Conservation (phyloP, 345 rosid species). For the Murraya koenigii region DNA sequence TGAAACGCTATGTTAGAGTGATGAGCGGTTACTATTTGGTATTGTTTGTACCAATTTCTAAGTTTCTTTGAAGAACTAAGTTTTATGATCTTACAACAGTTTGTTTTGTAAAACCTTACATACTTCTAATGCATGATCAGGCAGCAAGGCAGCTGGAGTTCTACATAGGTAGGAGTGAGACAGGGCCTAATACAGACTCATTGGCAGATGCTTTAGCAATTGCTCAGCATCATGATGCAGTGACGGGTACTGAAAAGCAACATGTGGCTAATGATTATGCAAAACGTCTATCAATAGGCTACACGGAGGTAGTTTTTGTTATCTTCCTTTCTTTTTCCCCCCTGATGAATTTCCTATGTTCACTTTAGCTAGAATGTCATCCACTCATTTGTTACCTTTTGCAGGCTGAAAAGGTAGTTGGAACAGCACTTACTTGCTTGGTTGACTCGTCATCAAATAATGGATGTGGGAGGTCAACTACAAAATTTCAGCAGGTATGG, state of each 20-base stretch:
- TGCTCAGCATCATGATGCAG: conserved; percentile 98
- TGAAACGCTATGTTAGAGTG: conserved; percentile 84
- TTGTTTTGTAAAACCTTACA: conserved; percentile 2
- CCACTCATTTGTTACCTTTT: conserved; percentile 6
- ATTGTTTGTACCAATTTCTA: conserved; percentile 19
- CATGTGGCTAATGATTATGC: conserved; percentile 96
- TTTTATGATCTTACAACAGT: conserved; percentile 2
- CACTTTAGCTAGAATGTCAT: background rate
- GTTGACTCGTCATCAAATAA: conserved; percentile 35
- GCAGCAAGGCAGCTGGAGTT: conserved; percentile 94
- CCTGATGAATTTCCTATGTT: conserved; percentile 1
- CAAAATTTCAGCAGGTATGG: conserved; percentile 59
- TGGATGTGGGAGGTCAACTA: conserved; percentile 32
- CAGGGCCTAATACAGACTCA: conserved; percentile 70
- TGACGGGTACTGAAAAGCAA: conserved; percentile 86
- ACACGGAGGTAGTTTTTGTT: conserved; percentile 56
- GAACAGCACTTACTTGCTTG: conserved; percentile 74
- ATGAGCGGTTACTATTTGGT: conserved; percentile 97
- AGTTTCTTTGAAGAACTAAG: conserved; percentile 4
- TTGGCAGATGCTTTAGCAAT: conserved; percentile 91
- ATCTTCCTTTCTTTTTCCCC: conserved; percentile 1
- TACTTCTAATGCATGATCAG: conserved; percentile 35
- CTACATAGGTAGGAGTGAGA: conserved; percentile 64
- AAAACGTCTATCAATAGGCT: conserved; percentile 82
- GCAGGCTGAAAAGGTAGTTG: conserved; percentile 86